A percentile compares a stretch with the other conserved stretches of the same genome.
phyloP scores from a whole-genome alignment of 768 basidiomycete species.

The Tricholoma saponaceum region DNA sequence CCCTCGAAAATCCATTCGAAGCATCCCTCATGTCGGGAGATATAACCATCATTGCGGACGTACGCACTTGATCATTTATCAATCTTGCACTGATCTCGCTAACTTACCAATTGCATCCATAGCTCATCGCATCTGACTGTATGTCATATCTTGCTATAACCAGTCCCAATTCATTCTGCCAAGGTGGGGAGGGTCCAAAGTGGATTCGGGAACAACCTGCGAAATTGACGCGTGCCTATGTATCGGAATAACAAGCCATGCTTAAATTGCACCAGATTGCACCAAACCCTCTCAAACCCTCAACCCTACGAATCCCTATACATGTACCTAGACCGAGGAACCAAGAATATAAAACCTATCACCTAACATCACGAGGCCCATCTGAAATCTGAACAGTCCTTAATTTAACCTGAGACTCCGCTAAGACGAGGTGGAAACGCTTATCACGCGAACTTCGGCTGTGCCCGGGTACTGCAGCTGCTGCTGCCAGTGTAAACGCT shows the following conservation, averaged over 20 bases:
- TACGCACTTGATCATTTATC: neutral
- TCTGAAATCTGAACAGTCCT: neutral
- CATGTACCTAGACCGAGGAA: neutral
- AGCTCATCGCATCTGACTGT: neutral
- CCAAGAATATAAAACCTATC: neutral
- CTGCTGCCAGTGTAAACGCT: neutral
- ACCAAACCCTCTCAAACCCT: neutral
- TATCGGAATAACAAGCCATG: neutral
- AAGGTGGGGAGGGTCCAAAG: no score
- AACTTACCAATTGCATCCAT: neutral
- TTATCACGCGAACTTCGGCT: conserved; percentile 5
- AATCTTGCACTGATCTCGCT: neutral
- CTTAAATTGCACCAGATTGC: neutral
- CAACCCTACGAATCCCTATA: neutral
- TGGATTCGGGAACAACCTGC: neutral
- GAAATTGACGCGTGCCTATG: neutral
- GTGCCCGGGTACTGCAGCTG: neutral
- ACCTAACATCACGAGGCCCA: conserved; percentile 2
- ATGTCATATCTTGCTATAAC: neutral
- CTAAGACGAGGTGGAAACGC: conserved; percentile 4
- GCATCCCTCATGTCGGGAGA: neutral
- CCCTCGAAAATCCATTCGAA: neutral
- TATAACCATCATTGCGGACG: neutral
- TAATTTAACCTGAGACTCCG: no score
- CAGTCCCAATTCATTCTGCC: neutral